phyloP scores from a whole-genome alignment of 768 basidiomycete genomes.

The Auriscalpium microsporum region DNA sequence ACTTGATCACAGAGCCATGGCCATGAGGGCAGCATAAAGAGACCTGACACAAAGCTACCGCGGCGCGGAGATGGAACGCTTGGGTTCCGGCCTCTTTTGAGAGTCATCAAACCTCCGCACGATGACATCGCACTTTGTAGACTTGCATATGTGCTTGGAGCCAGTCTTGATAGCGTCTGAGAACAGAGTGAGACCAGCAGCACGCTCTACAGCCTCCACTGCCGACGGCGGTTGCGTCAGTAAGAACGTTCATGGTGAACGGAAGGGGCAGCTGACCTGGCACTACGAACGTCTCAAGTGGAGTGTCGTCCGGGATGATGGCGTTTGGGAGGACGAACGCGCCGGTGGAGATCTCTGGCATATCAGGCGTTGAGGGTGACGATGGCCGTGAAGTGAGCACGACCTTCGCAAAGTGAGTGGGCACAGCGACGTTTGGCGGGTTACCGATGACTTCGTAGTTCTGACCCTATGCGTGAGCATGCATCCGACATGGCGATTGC shows the following conservation, averaged over 20 bases:
- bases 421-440: constrained; percentile 85
- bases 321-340: constrained; percentile 96
- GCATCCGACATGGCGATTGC: constrained; percentile 1
- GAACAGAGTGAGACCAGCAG: constrained; percentile 83
- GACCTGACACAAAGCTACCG: constrained; percentile 8
- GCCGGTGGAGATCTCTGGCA: constrained; percentile 74
- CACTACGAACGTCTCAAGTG: constrained; percentile 72
- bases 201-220: constrained; percentile 91
- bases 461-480: constrained; percentile 30
- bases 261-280: constrained; percentile 46
- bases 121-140: constrained; percentile 80
- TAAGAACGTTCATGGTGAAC: not conserved
- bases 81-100: constrained; percentile 52
- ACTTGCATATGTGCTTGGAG: constrained; percentile 83
- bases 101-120: constrained; percentile 89
- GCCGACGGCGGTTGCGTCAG: not conserved
- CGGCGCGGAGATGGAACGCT: constrained; percentile 45
- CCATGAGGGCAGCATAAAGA: not conserved
- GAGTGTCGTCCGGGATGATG: constrained; percentile 77
- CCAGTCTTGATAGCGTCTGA: constrained; percentile 65
- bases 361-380: constrained; percentile 62
- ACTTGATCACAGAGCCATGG: not conserved
- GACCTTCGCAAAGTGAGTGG: constrained; percentile 98
- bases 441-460: constrained; percentile 91
- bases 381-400: constrained; percentile 70